These are phyloP conservation scores for Cucurbitaria berberidis DNA, from an alignment of 2,329 filamentous ascomycete species.

Conservation along the genomic window DNA sequence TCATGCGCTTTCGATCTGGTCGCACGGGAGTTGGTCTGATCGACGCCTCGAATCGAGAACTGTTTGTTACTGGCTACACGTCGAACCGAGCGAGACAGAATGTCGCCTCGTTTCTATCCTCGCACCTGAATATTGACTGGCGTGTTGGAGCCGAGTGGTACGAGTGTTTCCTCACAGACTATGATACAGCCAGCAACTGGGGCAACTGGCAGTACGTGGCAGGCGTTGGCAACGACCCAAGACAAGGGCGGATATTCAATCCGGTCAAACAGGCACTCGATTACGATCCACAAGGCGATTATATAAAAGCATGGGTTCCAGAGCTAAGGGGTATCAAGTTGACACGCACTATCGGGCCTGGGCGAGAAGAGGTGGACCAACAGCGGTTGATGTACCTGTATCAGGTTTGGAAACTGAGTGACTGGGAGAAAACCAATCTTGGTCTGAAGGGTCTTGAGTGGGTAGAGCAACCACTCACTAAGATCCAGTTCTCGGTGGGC, in stretches of 20 bases:
- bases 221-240: constrained; percentile 79
- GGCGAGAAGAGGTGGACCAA: constrained; percentile 39
- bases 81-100: constrained; percentile 79
- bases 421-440: constrained; percentile 63
- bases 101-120: constrained; percentile 74
- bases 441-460: constrained; percentile 66
- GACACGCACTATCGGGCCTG: constrained; percentile 22
- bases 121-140: constrained; percentile 79
- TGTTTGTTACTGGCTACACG: constrained; percentile 78
- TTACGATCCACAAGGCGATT: constrained; percentile 73
- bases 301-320: constrained; percentile 75
- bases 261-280: constrained; percentile 81
- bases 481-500: constrained; percentile 46
- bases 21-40: constrained; percentile 78
- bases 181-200: constrained; percentile 79
- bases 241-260: constrained; percentile 77
- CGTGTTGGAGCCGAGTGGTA: constrained; percentile 83
- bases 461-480: constrained; percentile 65
- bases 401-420: constrained; percentile 70
- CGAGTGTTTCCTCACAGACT: constrained; percentile 75
- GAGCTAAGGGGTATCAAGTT: constrained; percentile 64
- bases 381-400: constrained; percentile 65
- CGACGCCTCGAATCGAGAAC: constrained; percentile 76
- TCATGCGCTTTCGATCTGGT: constrained; percentile 66
- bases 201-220: constrained; percentile 84